These are phyloP conservation scores for Ricinus communis DNA, from an alignment of 345 rosid genomes.

Conservation along the genomic window DNA sequence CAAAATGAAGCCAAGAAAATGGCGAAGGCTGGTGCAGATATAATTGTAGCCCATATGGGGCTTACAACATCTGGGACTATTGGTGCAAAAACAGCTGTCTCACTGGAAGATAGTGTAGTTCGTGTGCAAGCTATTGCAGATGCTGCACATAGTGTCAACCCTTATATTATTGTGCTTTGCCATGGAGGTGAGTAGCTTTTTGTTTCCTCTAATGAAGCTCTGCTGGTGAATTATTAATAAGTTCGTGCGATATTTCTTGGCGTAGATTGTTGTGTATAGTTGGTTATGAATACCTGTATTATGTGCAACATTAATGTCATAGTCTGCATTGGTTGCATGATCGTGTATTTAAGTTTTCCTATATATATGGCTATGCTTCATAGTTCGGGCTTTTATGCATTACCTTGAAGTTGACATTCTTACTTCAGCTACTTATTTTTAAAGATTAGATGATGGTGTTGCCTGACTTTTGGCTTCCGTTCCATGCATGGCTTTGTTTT, in stretches of 20 bases:
- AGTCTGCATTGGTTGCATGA: neutral
- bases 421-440: neutral
- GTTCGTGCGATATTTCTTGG: neutral
- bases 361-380: neutral
- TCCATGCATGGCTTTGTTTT: neutral
- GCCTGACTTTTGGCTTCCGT: neutral
- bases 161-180: constrained; percentile 65
- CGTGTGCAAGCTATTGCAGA: constrained; percentile 84
- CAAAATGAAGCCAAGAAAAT: constrained; percentile 69
- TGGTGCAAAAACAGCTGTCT: constrained; percentile 83
- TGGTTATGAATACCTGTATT: neutral
- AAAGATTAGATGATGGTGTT: neutral
- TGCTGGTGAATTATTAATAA: neutral
- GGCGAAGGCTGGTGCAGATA: constrained; percentile 94
- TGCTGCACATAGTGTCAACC: constrained; percentile 66
- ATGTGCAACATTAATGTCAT: neutral
- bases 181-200: constrained; percentile 66
- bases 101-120: constrained; percentile 72
- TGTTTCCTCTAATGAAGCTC: neutral
- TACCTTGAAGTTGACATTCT: neutral
- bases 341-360: neutral
- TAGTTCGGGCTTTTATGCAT: neutral
- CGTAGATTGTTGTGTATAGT: neutral
- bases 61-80: constrained; percentile 84
- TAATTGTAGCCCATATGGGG: constrained; percentile 97